Evolutionary conservation across 768 basidiomycete genomes (phyloP).

Genomic region (Cystofilobasidium ferigula): DNA sequence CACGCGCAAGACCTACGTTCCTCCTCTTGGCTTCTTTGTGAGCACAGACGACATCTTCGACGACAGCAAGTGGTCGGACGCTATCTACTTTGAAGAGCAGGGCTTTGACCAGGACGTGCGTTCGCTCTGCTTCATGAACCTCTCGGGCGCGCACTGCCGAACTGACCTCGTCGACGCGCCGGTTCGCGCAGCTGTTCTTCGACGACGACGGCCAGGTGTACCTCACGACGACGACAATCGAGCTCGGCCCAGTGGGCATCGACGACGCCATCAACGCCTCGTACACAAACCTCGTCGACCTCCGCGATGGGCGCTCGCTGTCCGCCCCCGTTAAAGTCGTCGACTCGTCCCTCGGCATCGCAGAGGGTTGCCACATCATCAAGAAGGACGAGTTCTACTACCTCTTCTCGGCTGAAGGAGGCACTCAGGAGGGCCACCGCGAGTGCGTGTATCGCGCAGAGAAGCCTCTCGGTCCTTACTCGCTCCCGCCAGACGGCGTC

Average conservation of each 20-base stretch:
- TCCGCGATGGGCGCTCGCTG: neutral
- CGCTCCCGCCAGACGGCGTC: no score
- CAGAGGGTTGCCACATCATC: neutral
- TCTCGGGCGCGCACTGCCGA: neutral
- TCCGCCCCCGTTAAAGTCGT: neutral
- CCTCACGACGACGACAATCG: neutral
- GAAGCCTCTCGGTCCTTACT: no score
- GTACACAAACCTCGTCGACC: neutral
- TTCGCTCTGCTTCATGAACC: no score
- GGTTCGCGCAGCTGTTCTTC: no score
- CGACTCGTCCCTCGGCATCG: neutral
- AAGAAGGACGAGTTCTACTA: slow-evolving; percentile 1
- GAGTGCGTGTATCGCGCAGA: no score
- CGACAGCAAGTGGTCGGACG: neutral
- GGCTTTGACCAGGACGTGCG: neutral
- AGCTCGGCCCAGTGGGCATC: neutral
- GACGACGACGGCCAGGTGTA: neutral
- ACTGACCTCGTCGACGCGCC: no score
- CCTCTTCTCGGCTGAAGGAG: neutral
- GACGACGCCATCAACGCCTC: neutral
- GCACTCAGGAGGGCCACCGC: no score
- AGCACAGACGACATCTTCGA: neutral
- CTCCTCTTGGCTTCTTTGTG: neutral
- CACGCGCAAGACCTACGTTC: neutral
- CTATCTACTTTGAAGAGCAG: neutral